Conservation (phyloP, 352 stramenopile genomes). For the Globisporangium perplexum region DNA sequence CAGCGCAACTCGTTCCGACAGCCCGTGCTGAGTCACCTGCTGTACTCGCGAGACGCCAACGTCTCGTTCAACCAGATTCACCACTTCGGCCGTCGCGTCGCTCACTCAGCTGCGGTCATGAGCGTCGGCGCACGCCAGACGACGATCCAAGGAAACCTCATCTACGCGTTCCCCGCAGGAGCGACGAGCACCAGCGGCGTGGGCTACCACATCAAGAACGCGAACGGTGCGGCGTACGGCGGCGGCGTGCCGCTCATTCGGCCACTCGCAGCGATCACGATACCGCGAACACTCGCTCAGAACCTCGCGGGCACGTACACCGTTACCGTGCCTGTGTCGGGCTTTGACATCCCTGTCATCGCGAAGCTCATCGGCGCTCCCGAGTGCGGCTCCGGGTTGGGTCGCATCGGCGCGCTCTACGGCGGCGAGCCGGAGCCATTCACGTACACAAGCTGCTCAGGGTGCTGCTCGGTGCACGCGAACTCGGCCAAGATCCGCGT, state of each 20-base stretch:
- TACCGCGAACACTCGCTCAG: conserved; percentile 21
- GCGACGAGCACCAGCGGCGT: conserved; percentile 4
- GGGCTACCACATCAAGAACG: conserved; percentile 40
- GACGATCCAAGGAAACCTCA: conserved; percentile 45
- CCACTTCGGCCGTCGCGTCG: conserved; percentile 44
- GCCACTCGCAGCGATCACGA: conserved; percentile 15
- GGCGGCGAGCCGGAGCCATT: conserved; percentile 35
- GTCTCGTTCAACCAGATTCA: conserved; percentile 77
- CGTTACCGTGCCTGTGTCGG: conserved; percentile 29
- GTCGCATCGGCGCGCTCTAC: conserved; percentile 46
- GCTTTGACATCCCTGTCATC: conserved; percentile 54
- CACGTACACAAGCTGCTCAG: conserved; percentile 53
- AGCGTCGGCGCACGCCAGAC: conserved; percentile 42
- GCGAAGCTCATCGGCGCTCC: conserved; percentile 65
- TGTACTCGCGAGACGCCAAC: conserved; percentile 36
- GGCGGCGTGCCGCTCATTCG: conserved; percentile 26
- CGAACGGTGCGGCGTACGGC: conserved; percentile 27
- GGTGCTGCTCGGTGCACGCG: conserved; percentile 57
- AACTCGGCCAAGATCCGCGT: conserved; percentile 48
- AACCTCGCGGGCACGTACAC: conserved; percentile 30
- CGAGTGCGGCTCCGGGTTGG: conserved; percentile 45
- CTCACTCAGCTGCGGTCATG: conserved; percentile 53
- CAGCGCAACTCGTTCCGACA: conserved; percentile 32
- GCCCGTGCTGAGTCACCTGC: conserved; percentile 28
- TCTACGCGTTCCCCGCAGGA: conserved; percentile 34